Evolutionary conservation across 306 rosid species (phyloP), one percentile per base, ranked within the genome.

Genomic region (Acacia confusa): DNA sequence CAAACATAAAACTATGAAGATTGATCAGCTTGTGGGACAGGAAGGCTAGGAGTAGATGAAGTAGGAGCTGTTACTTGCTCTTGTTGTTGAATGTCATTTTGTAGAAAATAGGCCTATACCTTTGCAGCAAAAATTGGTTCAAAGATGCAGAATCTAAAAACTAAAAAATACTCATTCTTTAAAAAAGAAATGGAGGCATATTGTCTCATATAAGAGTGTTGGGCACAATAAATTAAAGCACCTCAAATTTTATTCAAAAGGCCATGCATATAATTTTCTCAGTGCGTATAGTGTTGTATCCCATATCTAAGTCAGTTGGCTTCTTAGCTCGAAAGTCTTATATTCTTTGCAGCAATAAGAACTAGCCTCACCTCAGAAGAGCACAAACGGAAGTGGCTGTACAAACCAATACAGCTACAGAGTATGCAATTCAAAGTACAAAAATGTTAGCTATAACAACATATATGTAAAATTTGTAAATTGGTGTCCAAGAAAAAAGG

Each of bases 401-500:
- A 25, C 68, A 61, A 61, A 14, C 1, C 38, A 27, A 61, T 27
- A 14, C 70, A 64, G n/a, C 43, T 15, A 30, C 12, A 30, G 12
- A 30, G 4, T 30, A 65, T 16, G 44, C 43, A 65, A 34, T 9
- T 65, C 69, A 63, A 40, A 17, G n/a, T 28, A 13, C 32, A 19
- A 43, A 43, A 78, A 34, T 13, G 43, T 14, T 7, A 30, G 22
- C 19, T 68, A 64, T 12, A 47, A 57, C 57, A 15, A 2, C 17
- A 28, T 52, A 41, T 28, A 60, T 32, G 28, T 58, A 52, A 3
- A 70, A 28, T 38, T 41, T 52, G 6, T 71, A n/a, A 47, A 64
- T 78, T 83, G 82, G 81, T 14, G n/a, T 55, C 24, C 48, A 80
- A 82, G 84, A 80, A 77, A n/a, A 36, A 66, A 80, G 89, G 81